A percentile compares a stretch with the other conserved stretches of the same genome.
These are phyloP conservation scores for Eucalyptus erythrocorys DNA, from an alignment of 345 rosid genomes.

Conservation along the genomic window DNA sequence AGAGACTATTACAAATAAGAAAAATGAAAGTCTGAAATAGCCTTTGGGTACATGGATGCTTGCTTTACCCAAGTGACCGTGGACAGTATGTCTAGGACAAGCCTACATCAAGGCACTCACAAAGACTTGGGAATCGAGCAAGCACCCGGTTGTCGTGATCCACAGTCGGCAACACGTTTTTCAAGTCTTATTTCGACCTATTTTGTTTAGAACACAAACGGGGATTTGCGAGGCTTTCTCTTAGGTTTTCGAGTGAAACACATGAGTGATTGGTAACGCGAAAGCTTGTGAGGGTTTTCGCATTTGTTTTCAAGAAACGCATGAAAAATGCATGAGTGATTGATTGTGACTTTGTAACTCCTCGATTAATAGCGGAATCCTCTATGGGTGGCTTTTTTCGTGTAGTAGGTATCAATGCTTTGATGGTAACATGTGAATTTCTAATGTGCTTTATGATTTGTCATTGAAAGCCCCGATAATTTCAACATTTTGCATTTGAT, in stretches of 20 bases:
- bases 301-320: not conserved
- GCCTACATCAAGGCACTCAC: not conserved
- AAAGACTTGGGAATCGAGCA: not conserved
- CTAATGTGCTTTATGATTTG: not conserved
- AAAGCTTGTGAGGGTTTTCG: not conserved
- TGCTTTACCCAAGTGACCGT: not conserved
- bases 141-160: not conserved
- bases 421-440: not conserved
- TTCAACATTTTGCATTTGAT: not conserved
- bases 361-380: not conserved
- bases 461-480: not conserved
- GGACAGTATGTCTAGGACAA: not conserved
- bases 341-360: not conserved
- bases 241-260: not conserved
- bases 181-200: not conserved
- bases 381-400: not conserved
- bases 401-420: fast-evolving
- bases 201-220: not conserved
- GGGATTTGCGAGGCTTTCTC: not conserved
- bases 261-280: not conserved
- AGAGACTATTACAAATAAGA: not conserved
- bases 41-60: not conserved
- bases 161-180: not conserved
- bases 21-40: too few relatives aligned
- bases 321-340: not conserved